Evolutionary conservation across 2,329 filamentous ascomycete species (phyloP).

Genomic region (Podosphaera aphanis): DNA sequence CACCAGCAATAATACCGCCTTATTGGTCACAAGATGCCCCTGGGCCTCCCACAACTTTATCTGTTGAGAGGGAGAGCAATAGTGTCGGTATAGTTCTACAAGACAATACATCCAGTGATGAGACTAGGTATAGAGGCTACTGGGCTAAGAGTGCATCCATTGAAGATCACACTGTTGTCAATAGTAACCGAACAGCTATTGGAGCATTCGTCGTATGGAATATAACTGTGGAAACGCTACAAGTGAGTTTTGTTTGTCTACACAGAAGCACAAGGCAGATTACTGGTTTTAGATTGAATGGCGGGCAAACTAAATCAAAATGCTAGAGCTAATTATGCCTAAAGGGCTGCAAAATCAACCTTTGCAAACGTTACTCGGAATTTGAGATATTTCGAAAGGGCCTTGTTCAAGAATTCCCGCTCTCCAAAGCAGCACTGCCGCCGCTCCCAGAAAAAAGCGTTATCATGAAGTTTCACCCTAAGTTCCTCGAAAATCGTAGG

Average conservation of each 20-base stretch:
- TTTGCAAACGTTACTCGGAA: conserved; percentile 66
- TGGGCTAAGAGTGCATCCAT: conserved; percentile 42
- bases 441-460: conserved; percentile 74
- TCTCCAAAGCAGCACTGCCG: conserved; percentile 70
- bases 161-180: conserved; percentile 29
- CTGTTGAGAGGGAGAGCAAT: conserved; percentile 23
- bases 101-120: conserved; percentile 29
- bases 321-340: neutral
- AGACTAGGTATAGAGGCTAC: conserved; percentile 29
- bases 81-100: conserved; percentile 30
- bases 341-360: conserved; percentile 35
- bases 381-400: conserved; percentile 62
- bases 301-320: conserved; percentile 6
- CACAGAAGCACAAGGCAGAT: neutral
- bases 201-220: conserved; percentile 96
- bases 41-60: conserved; percentile 20
- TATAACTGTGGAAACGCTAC: conserved; percentile 65
- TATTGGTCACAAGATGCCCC: conserved; percentile 19
- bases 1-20: conserved; percentile 15
- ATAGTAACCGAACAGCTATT: conserved; percentile 13
- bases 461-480: conserved; percentile 62
- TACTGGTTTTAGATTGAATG: neutral
- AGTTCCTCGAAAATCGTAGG: conserved; percentile 67
- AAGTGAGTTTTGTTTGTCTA: conserved; percentile 27
- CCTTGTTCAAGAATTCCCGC: conserved; percentile 60